Base-by-base conservation (phyloP, 2,329 filamentous ascomycete genomes). In the Paraphoma sp. region DNA sequence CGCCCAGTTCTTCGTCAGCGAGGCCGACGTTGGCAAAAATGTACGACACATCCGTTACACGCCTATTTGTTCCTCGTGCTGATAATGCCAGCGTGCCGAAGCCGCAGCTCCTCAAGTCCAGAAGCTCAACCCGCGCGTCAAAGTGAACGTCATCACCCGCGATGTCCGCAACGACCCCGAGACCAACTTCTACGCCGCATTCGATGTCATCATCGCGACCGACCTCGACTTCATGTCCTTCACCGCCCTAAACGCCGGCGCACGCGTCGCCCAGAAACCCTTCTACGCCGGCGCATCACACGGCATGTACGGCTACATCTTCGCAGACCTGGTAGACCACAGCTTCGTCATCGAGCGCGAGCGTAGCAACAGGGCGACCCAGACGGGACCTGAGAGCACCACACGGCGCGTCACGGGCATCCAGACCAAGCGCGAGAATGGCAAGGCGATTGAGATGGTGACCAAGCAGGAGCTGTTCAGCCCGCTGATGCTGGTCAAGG, bases 291-390 rank as follows among this genome's bases (percentile, higher is more conserved):
- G 93, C 36, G 89, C 88, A 48, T 87, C 90, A 2, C 92, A 97
- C 73, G 95, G 95, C 47, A 85, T 97, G 74, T 98, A 96, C 75
- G 95, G 95, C 53, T 99, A 92, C 80, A 90, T 97, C 64, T 99
- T 99, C 75, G 90, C 91, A 55, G 95, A 99, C 75, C 84, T 99
- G 18, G 92, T 97, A 65, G 85, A 89, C 69, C 95, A 99, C 76
- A 89, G 93, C 69, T 99, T 92, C 72, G 87, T 95, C 57, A 89
- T 99, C 59, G 89, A 96, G 80, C 89, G 95, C 54, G 87, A 92
- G 59, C 88, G 89, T 61, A 88, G 90, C 55, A 98, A 98, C 71
- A 80, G 91, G 11, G 73, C 86, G 17, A 82, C 84, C 0, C 54
- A 64, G 7, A 67, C 78, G 3, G 89, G 87, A 0, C 79, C 84